Base-by-base conservation (phyloP, 129 eudicot species). In the Glebionis coronaria region DNA sequence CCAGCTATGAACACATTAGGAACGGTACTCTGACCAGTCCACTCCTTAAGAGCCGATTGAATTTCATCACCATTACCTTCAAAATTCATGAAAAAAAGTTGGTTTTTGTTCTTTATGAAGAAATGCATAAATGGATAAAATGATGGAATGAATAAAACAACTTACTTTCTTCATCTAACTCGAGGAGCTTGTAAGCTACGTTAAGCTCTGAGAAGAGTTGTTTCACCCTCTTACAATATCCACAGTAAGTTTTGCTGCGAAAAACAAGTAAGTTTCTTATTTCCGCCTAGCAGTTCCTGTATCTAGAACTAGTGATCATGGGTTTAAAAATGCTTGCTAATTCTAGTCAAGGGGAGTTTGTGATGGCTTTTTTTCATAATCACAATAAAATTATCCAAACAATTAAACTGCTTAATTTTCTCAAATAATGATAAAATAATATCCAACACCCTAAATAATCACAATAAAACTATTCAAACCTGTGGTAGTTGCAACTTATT, bases 1-100 rank as follows among this genome's bases (percentile, higher is more conserved):
- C 95, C 96, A 67, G 81, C 87, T 23, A 92, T 86, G 79, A 92
- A 92, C 67, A 88, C 96, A 72, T 92, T 88, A 18, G 98, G 98
- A 25, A 92, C 98, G 1, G 98, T 88, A 29, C 87, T 82, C 79
- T 88, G 98, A 77, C 89, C 84, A 1, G 96, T 85, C 98, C 87
- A 88, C 77, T 88, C 86, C 12, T 71, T 79, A 31, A 92, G 82
- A 55, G 91, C 96, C 2, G 83, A n/a, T 71, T 92, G 98, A 14
- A 88, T 80, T 31, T 72, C 95, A 55, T 56, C 64, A 19, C 98
- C 98, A 79, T 88, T 95, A 51, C 84, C 98, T 92, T 71, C 28
- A 44, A 10, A 44, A 59, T 35, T 25, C 47, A 68, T 10, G 0
- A 1, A 13, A 58, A n/a, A 1, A 9, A 14, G 14, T 73, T 53